Evolutionary conservation across 1,139 yeast genomes (phyloP), one percentile per base, ranked within the genome.

Genomic region (Eremothecium coryli): DNA sequence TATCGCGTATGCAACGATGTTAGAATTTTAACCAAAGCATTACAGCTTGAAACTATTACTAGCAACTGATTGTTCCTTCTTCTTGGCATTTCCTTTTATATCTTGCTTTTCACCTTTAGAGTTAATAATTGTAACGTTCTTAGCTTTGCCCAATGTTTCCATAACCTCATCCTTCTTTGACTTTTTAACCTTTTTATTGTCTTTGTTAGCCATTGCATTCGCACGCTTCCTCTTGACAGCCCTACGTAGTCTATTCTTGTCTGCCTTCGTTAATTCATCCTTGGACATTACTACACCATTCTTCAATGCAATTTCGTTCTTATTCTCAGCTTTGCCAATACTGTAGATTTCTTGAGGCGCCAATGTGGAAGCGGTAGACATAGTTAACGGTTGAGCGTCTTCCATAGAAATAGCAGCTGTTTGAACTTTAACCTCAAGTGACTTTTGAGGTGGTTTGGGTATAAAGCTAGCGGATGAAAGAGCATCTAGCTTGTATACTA

Each of bases 341-440:
- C 69, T 73, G 61, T 80, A 90, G n/a, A 90, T 69, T 62, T 90
- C 98, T 61, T 90, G 98, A 26, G 98, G 98, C 2, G 98, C 98
- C 49, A 90, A 68, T 34, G 82, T 72, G n/a, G 79, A 65, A 18
- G 78, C 84, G 22, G 73, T 64, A 2, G 93, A 73, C 62, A 82
- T 70, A 29, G 88, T 78, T 37, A 84, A 67, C 31, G 98, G 98
- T 61, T 88, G 97, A 1, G 96, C 93, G 53, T 90, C 98, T 61
- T 90, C 98, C 95, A 88, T 84, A 5, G 79, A 56, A 35, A 90
- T 79, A 2, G 95, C 72, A 2, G 95, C 78, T 0, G 82, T 71
- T 43, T 79, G 76, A 26, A 88, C 85, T 53, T 79, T 85, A 51
- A 90, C 77, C 40, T 82, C 88, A 44, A 88, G 65, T 17, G 78